Conservation (phyloP, 495 filamentous ascomycete genomes). For the Aspergillus heteromorphus region DNA sequence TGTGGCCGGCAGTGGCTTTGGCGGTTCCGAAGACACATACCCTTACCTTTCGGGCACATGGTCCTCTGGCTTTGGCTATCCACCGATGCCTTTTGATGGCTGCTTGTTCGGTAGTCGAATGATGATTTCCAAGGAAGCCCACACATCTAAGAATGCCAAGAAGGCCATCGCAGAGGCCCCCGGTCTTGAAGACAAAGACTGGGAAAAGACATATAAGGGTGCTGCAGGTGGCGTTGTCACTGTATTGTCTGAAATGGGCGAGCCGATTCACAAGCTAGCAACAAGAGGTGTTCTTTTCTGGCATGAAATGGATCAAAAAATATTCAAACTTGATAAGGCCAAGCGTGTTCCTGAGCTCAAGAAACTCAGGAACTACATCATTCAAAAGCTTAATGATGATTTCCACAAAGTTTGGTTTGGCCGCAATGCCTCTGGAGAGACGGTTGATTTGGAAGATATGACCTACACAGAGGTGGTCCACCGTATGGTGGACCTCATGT, state of each 20-base stretch:
- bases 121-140: slow-evolving; percentile 93
- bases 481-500: slow-evolving; percentile 94
- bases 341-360: slow-evolving; percentile 89
- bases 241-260: slow-evolving; percentile 97
- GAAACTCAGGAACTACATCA: slow-evolving; percentile 91
- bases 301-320: slow-evolving; percentile 97
- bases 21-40: slow-evolving; percentile 85
- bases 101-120: slow-evolving; percentile 85
- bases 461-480: slow-evolving; percentile 89
- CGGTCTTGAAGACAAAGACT: slow-evolving; percentile 80
- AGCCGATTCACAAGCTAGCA: slow-evolving; percentile 97
- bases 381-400: slow-evolving; percentile 94
- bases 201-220: slow-evolving; percentile 96
- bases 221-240: slow-evolving; percentile 90
- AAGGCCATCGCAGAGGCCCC: slow-evolving; percentile 89
- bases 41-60: slow-evolving; percentile 86
- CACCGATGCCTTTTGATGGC: slow-evolving; percentile 91
- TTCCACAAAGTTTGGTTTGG: slow-evolving; percentile 99
- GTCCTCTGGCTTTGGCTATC: slow-evolving; percentile 80
- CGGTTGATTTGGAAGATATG: slow-evolving; percentile 96
- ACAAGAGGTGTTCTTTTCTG: slow-evolving; percentile 93
- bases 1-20: slow-evolving; percentile 88
- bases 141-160: slow-evolving; percentile 90
- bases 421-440: slow-evolving; percentile 67
- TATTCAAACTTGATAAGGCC: slow-evolving; percentile 92